Evolutionary conservation across 768 basidiomycete genomes (phyloP), one percentile per base, ranked within the genome.

Genomic region (Phanerodontia chrysosporium): DNA sequence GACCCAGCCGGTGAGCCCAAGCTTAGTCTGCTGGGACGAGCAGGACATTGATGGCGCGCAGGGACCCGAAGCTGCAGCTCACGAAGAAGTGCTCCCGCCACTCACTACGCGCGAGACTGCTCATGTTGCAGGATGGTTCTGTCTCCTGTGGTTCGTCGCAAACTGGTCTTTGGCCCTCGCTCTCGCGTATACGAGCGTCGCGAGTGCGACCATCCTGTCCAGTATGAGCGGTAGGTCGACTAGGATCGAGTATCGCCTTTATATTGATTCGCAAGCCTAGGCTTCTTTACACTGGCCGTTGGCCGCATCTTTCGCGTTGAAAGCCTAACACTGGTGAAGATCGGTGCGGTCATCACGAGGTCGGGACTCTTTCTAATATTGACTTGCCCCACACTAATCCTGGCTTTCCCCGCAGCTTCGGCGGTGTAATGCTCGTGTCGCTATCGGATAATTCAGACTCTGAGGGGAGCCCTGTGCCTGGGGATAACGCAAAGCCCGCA

Each of bases 111-210:
- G 69, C 46, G 86, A 97, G 74, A 98, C 97, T 0, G 86, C 87
- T 7, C 72, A 80, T 39, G 78, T 99, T 13, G 92, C 96, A 3
- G 75, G 83, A 5, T 73, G 80, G 52, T 98, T 98, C 72, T 93
- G 89, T 70, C 79, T 91, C 58, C 76, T 96, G 35, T 99, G 95
- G 93, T 97, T 99, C 67, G 76, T 86, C 36, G 96, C 96, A 13
- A 98, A 98, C 68, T 98, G 95, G 92, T 72, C 85, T 12, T 75
- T 96, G 29, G 97, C 95, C 69, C 87, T 86, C 0, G 79, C 90
- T 21, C 78, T 98, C 46, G 86, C 83, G 29, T 90, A 87, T 69
- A 98, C 96, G 1, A 93, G 87, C 66, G 95, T 98, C n/a, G 92
- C 92, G 1, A 96, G 93, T 70, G 85, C 92, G 21, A 97, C 95